Evolutionary conservation across 352 stramenopile genomes (phyloP).

Genomic region (Globisporangium canariense): DNA sequence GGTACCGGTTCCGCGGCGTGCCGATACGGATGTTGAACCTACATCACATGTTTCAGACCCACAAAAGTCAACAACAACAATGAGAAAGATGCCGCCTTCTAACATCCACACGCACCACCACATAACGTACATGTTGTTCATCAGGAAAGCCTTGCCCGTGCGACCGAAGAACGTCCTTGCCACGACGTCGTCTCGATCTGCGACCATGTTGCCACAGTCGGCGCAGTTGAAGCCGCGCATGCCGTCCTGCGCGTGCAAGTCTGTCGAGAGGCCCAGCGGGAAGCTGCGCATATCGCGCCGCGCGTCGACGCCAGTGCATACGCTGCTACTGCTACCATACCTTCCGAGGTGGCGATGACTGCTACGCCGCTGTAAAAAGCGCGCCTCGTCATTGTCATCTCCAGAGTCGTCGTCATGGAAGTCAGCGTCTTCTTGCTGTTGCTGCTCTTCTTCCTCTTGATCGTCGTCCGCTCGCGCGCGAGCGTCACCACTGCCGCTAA

Average conservation of each 20-base stretch:
- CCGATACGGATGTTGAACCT: slow-evolving; percentile 75
- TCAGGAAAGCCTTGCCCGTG: slow-evolving; percentile 71
- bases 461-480: slow-evolving; percentile 19
- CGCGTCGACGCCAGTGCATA: background rate
- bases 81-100: background rate
- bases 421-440: slow-evolving; percentile 12
- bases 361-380: background rate
- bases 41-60: background rate
- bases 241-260: slow-evolving; percentile 43
- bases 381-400: slow-evolving; percentile 17
- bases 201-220: slow-evolving; percentile 61
- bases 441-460: slow-evolving; percentile 21
- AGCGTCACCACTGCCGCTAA: slow-evolving; percentile 20
- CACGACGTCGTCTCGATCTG: slow-evolving; percentile 63
- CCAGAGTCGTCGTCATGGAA: slow-evolving; percentile 12
- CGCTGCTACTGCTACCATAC: background rate
- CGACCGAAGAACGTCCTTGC: slow-evolving; percentile 78
- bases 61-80: background rate
- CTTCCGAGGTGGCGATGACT: background rate
- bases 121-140: slow-evolving; percentile 70
- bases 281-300: background rate
- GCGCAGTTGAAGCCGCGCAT: slow-evolving; percentile 62
- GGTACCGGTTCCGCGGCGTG: slow-evolving; percentile 54
- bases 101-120: background rate
- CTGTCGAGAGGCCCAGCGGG: slow-evolving; percentile 31